phyloP scores from a whole-genome alignment of 2,329 filamentous ascomycete genomes.

The Blastomyces silverae region DNA sequence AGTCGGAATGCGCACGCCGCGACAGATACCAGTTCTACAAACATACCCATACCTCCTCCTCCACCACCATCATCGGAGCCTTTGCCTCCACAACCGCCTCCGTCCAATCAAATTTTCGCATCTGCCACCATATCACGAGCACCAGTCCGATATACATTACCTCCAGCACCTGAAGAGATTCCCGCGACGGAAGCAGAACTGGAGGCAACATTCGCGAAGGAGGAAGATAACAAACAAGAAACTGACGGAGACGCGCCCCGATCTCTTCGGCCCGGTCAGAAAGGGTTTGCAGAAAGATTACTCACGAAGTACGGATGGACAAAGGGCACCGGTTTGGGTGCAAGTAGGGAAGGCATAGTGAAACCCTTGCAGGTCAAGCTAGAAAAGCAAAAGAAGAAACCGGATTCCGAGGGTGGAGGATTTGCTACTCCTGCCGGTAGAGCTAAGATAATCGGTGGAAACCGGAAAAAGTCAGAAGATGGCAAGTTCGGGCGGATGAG shows the following conservation, averaged over 20 bases:
- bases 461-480: conserved; percentile 48
- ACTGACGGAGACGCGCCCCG: conserved; percentile 41
- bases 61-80: conserved; percentile 28
- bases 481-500: conserved; percentile 66
- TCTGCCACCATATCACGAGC: conserved; percentile 66
- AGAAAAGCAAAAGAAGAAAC: conserved; percentile 74
- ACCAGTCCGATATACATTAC: conserved; percentile 64
- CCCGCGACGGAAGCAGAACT: conserved; percentile 49
- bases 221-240: conserved; percentile 30
- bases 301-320: conserved; percentile 94
- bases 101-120: conserved; percentile 34
- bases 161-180: conserved; percentile 47
- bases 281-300: conserved; percentile 76
- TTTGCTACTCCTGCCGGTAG: conserved; percentile 62
- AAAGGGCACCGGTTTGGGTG: conserved; percentile 79
- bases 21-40: conserved; percentile 25
- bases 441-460: conserved; percentile 75
- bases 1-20: conserved; percentile 37
- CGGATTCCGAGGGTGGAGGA: conserved; percentile 71
- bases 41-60: conserved; percentile 28
- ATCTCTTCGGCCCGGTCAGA: conserved; percentile 67
- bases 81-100: conserved; percentile 34
- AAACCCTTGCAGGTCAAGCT: conserved; percentile 76
- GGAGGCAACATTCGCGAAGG: conserved; percentile 42
- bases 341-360: conserved; percentile 71